Base-by-base conservation (phyloP, 129 eudicot genomes). In the Helichrysum umbraculigerum region DNA sequence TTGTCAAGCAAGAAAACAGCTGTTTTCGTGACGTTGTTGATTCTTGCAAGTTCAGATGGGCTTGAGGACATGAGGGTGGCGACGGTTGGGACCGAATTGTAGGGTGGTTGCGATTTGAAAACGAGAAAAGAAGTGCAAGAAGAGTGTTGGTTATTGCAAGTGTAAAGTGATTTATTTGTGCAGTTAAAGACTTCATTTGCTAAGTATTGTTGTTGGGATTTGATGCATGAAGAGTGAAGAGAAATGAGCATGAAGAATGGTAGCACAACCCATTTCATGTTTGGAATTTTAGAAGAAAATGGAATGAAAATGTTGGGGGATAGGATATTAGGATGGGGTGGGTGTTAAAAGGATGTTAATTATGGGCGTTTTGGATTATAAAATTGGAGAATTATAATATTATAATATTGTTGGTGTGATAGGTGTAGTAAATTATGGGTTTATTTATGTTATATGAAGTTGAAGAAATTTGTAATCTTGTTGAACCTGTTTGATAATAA, bases 111-210 rank as follows among this genome's bases (percentile, higher is more conserved):
- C 32, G 93, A 76, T 62, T 64, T 88, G 87, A 86, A 86, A 65
- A 77, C 64, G 54, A 88, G 81, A 41, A 86, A 88, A n/a, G 93
- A 74, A 12, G 50, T 56, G 87, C 93, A 86, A 60, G 93, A 75
- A n/a, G 78, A 37, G 33, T 15, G 5, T 19, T 70, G 74, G 34
- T 81, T 82, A 39, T 84, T 84, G 75, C 90, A 88, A 28, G 85
- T 81, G 87, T 88, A 81, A 33, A 78, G 93, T 17, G 72, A 74
- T 64, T 73, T 44, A 30, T 85, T 67, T 51, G 78, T 65, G 78
- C 93, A 88, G 29, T 59, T 25, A 7, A 86, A 44, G 4, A 72
- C 66, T n/a, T 82, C 47, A 73, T 85, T 83, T 83, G 68, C 83
- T 54, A 85, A 78, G 76, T 88, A 88, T 6, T 86, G 71, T 71